Base-by-base conservation (phyloP, 148 eudicot species). In the Simmondsia chinensis region DNA sequence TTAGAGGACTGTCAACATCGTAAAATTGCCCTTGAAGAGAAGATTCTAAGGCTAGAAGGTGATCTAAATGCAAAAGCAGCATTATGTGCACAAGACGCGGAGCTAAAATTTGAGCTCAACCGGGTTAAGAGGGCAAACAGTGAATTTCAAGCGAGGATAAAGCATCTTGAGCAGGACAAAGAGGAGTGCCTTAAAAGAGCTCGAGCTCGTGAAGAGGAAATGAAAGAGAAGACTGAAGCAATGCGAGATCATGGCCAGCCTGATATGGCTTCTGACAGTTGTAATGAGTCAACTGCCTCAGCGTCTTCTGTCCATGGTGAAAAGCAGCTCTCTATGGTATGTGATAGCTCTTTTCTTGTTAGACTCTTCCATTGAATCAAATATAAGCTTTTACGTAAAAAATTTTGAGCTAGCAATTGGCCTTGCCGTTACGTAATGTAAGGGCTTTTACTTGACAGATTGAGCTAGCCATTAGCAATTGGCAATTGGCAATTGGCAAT, bases 81-180 rank as follows among this genome's bases (percentile, higher is more conserved):
- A 46, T 20, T 67, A 5, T 54, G 48, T 49, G 51, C 53, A 5
- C 75, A 82, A 57, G 72, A 76, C 57, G 76, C 75, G 14, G 79
- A 82, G 54, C 59, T 83, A 29, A 72, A 52, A 60, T 48, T 70
- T 61, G 89, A 87, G 60, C 63, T 87, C 15, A 51, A 45, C 34
- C 50, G 62, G 50, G 31, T 77, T 20, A 73, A 63, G 54, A 69
- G 77, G 59, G 71, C 46, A 52, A 83, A 78, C 40, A 51, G 45
- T 54, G 75, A 77, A 60, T 58, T 77, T 19, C 79, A 61, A 56
- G 54, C 58, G 52, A 75, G 73, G 54, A 57, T 81, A 50, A 68
- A 64, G 37, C 69, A 55, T 35, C 77, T 84, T 24, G 77, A 84
- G 67, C 76, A 64, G 42, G 94, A 84, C 45, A 78, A 64, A 54